Evolutionary conservation across 345 rosid genomes (phyloP).

Genomic region (Salix brachista): DNA sequence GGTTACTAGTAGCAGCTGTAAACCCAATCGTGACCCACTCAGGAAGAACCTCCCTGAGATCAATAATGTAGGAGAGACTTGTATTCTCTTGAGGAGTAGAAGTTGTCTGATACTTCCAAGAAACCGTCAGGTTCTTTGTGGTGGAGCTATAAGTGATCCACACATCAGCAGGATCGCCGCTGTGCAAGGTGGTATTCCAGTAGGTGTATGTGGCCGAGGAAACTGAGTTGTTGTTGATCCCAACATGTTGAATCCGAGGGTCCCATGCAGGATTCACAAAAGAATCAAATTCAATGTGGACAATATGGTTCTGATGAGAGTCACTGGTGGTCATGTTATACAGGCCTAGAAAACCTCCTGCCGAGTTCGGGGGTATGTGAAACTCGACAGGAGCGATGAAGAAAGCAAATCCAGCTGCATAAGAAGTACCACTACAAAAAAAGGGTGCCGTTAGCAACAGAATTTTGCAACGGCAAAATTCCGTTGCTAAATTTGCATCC

Average conservation of each 20-base stretch:
- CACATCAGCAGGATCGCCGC: slow-evolving; percentile 25
- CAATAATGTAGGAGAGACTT: slow-evolving; percentile 38
- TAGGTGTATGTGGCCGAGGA: slow-evolving; percentile 13
- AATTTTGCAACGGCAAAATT: no score
- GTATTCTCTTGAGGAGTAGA: slow-evolving; percentile 25
- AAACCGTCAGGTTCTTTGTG: slow-evolving; percentile 40
- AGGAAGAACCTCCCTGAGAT: slow-evolving; percentile 38
- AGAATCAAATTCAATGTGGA: slow-evolving; percentile 23
- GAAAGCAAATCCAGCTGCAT: slow-evolving; percentile 28
- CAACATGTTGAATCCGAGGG: slow-evolving; percentile 24
- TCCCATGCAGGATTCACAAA: slow-evolving; percentile 26
- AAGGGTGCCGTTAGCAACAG: no score
- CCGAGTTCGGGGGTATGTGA: slow-evolving; percentile 25
- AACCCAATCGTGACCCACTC: slow-evolving; percentile 43
- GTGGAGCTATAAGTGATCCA: slow-evolving; percentile 33
- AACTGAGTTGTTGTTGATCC: slow-evolving; percentile 23
- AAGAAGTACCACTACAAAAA: no score
- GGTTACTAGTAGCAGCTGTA: slow-evolving; percentile 32
- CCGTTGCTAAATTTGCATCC: no score
- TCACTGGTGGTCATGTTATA: slow-evolving; percentile 16
- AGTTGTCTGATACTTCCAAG: slow-evolving; percentile 35
- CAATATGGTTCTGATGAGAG: slow-evolving; percentile 13
- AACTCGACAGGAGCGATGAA: slow-evolving; percentile 26
- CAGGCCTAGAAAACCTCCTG: slow-evolving; percentile 25
- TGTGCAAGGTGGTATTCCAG: slow-evolving; percentile 34